Base-by-base conservation (phyloP, 2,329 filamentous ascomycete genomes). In the Rosellinia necatrix region DNA sequence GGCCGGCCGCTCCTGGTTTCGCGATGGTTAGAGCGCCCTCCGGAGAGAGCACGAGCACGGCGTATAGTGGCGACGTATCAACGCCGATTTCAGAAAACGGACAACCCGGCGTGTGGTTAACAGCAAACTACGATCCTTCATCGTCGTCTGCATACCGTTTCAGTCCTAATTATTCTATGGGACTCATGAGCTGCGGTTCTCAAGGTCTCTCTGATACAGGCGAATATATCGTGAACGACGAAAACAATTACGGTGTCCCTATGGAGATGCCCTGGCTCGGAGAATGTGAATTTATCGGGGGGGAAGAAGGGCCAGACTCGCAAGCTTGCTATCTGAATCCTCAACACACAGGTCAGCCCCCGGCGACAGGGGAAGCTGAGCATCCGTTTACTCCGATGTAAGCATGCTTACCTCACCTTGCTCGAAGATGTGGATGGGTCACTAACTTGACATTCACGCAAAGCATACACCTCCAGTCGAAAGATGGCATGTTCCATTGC, bases 1-100 rank as follows among this genome's bases (percentile, higher is more conserved):
- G 60, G 63, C 34, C 47, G 7, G 29, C 46, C 17, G 57, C 61
- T 29, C 17, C 46, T 29, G 25, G n/a, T 37, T 21, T 44, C 6
- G 19, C 52, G 10, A 68, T 68, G 66, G 49, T 55, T 37, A 61
- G 66, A 43, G 50, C 49, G 15, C 48, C 55, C 15, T 68, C 66
- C 7, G 53, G 56, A 44, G 61, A 49, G 12, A 67, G 65, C 30
- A 37, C 34, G 7, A 40, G 15, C 25, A 62, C 57, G 19, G 40
- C 50, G 6, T 59, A 61, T 46, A 66, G 61, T 42, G 49, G 32
- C 22, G 58, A 62, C 24, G 19, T 42, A 47, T 35, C 8, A 8
- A 46, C 41, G 3, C 63, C 62, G 13, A 59, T 21, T 41, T 61
- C 56, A 12, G 64, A 59, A 43, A 56, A 58, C 29, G 63, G 49